These are phyloP conservation scores for Straminergon stramineum DNA, from an alignment of 225 moss, liverwort and hornwort genomes.

Conservation along the genomic window DNA sequence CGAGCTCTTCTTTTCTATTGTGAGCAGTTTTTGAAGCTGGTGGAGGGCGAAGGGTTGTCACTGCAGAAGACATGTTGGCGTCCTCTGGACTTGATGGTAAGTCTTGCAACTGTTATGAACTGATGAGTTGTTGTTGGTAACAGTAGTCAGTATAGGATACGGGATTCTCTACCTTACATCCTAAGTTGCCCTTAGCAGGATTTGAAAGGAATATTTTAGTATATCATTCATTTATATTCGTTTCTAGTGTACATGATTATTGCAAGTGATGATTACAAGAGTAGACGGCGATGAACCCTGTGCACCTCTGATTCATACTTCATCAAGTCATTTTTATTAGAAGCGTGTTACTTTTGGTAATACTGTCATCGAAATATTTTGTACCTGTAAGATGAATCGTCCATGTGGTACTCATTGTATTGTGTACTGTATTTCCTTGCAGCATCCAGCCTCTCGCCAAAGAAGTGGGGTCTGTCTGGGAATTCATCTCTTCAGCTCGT, in stretches of 20 bases:
- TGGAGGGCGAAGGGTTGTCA: slow-evolving; percentile 66
- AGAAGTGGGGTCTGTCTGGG: slow-evolving; percentile 90
- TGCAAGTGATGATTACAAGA: neutral
- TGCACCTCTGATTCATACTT: neutral
- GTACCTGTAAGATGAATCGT: neutral
- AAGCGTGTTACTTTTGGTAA: neutral
- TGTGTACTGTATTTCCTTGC: slow-evolving; percentile 11
- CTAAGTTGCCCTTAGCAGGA: neutral
- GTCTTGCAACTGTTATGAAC: neutral
- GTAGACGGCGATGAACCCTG: neutral
- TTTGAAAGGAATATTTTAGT: neutral
- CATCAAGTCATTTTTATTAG: neutral
- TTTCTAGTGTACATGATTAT: neutral
- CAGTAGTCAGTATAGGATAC: neutral
- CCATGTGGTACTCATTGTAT: neutral
- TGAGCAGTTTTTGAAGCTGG: slow-evolving; percentile 42
- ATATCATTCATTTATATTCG: neutral
- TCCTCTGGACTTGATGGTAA: slow-evolving; percentile 75
- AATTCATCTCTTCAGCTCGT: slow-evolving; percentile 48
- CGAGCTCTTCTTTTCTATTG: neutral
- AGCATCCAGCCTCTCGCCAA: slow-evolving; percentile 89
- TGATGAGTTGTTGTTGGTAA: neutral
- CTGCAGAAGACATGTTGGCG: slow-evolving; percentile 65
- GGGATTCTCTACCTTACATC: neutral
- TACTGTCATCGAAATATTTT: neutral